A percentile compares a stretch with the other conserved stretches of the same genome.
Evolutionary conservation across 176 grass and related monocot genomes (phyloP).

Genomic region (Musa acuminata): DNA sequence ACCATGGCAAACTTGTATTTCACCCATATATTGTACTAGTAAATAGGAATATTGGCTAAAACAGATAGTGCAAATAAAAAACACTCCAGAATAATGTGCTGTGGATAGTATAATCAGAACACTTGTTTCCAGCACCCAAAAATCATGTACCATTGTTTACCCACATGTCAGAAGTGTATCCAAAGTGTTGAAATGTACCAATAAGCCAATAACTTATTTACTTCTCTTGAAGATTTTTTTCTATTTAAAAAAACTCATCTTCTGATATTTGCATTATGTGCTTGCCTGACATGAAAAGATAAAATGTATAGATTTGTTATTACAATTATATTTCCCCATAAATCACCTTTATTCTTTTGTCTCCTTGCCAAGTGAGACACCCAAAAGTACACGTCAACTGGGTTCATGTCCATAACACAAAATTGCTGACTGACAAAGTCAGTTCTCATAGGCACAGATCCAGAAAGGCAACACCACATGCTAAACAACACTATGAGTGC

Average conservation of each 20-base stretch:
- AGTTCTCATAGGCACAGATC: no score
- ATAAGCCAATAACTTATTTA: no score
- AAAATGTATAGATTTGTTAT: neutral
- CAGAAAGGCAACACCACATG: no score
- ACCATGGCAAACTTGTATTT: neutral
- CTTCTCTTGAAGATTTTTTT: no score
- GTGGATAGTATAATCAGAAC: no score
- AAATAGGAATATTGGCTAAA: neutral
- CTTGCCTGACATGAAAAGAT: neutral
- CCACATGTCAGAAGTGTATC: neutral
- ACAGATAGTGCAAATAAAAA: neutral
- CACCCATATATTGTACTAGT: neutral
- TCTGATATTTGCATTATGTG: neutral
- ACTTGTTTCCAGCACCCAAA: no score
- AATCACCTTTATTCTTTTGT: neutral
- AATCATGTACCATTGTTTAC: no score
- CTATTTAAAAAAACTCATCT: neutral
- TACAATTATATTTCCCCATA: neutral
- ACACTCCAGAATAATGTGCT: no score
- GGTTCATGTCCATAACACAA: no score
- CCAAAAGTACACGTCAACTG: no score
- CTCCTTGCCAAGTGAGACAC: neutral
- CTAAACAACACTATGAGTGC: no score
- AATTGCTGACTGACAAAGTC: no score
- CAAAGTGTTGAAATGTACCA: neutral